Evolutionary conservation across 352 stramenopile species (phyloP).

Genomic region (Phytopythium vexans): DNA sequence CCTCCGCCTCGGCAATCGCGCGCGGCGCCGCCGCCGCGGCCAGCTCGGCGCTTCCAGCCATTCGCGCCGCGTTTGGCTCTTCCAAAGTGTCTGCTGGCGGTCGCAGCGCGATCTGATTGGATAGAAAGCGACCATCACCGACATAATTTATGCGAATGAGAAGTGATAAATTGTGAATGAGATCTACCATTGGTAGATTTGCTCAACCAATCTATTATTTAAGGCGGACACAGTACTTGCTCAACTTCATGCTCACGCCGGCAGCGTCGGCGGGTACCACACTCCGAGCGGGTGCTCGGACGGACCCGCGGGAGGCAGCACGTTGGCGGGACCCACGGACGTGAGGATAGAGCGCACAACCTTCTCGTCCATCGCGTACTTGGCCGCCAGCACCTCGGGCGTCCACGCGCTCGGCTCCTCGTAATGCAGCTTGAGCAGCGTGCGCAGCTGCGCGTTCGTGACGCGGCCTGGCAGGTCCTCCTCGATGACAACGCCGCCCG

Average conservation of each 20-base stretch:
- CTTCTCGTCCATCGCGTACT: constrained; percentile 37
- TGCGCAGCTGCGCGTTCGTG: constrained; percentile 50
- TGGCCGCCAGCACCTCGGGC: constrained; percentile 36
- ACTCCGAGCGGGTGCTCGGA: constrained; percentile 57
- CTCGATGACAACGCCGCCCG: constrained; percentile 26
- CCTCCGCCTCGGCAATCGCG: constrained; percentile 40
- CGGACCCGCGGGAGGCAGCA: constrained; percentile 36
- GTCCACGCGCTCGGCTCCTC: constrained; percentile 53
- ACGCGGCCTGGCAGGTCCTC: constrained; percentile 43
- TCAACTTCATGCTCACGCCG: constrained; percentile 2
- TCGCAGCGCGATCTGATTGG: neutral
- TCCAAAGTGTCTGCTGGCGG: neutral
- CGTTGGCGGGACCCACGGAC: constrained; percentile 11
- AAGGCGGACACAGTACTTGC: too few relatives aligned
- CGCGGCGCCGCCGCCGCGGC: constrained; percentile 2
- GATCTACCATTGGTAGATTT: too few relatives aligned
- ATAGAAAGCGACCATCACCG: neutral
- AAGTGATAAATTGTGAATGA: too few relatives aligned
- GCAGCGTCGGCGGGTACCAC: constrained; percentile 26
- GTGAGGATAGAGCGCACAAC: constrained; percentile 34
- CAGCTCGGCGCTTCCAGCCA: constrained; percentile 24
- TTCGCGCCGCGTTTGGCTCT: constrained; percentile 5
- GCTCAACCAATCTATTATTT: too few relatives aligned
- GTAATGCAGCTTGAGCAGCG: constrained; percentile 62
- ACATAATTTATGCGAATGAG: too few relatives aligned